phyloP scores from a whole-genome alignment of 2,329 filamentous ascomycete species.

The Apiospora hydei region DNA sequence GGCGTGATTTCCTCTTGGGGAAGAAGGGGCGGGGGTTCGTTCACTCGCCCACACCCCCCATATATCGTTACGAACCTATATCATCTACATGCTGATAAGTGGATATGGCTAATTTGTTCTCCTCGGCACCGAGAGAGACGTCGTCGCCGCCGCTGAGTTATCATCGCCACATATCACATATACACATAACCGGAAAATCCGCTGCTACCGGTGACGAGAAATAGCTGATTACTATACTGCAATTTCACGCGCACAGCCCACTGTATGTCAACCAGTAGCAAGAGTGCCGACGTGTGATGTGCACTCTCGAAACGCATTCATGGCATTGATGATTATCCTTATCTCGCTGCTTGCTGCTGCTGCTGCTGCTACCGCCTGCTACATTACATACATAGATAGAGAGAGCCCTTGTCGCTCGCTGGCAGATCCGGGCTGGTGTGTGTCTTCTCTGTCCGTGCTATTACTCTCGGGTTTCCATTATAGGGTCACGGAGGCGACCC shows the following conservation, averaged over 20 bases:
- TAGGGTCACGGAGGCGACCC: constrained; percentile 1
- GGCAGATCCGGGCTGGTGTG: not conserved
- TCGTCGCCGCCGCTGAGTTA: not conserved
- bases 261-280: not conserved
- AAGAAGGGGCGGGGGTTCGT: not conserved
- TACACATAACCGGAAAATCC: not conserved
- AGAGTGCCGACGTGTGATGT: constrained; percentile 8
- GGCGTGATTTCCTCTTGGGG: not conserved
- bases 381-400: not conserved
- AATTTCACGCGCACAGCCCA: not conserved
- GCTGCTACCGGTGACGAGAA: constrained; percentile 9
- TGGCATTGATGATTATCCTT: not conserved
- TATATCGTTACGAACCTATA: constrained; percentile 4
- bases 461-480: not conserved
- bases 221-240: not conserved
- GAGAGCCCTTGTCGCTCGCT: not conserved
- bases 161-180: not conserved
- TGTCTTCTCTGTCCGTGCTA: not conserved
- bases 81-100: not conserved
- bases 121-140: constrained; percentile 15
- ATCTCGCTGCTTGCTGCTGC: not conserved
- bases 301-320: not conserved
- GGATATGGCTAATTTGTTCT: not conserved
- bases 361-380: not conserved
- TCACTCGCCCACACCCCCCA: not conserved